Evolutionary conservation across 2,329 filamentous ascomycete species (phyloP), one percentile per base, ranked within the genome.

Genomic region (Amauroascus verrucosus): DNA sequence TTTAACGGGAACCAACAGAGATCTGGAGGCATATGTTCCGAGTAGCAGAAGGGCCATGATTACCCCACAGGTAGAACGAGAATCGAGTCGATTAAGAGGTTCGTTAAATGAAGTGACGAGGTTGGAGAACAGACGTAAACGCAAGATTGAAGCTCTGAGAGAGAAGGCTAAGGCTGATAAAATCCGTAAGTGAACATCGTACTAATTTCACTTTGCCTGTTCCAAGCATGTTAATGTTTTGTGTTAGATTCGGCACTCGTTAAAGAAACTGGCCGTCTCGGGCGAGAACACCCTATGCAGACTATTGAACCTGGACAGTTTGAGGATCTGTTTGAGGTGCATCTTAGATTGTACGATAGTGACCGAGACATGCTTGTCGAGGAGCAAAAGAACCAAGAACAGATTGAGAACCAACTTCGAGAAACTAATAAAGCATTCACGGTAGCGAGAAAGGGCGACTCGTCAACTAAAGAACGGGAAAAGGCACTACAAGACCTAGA

Each of bases 241-340:
- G 37, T 24, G 13, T 5, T 56, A 79, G 77, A 89, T 62, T 79
- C 81, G 0, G 87, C 89, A 48, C 84, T 98, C 3, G 75, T 95
- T 20, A 79, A 80, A 47, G 90, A 97, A 74, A 84, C 90, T 1
- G 84, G 85, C 33, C 82, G 89, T 7, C 75, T 97, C 11, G 93
- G 97, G 71, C 82, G 90, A 44, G 84, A 86, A 55, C 91, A 88
- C 58, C 87, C 89, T 0, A 86, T 86, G 70, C 89, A 90, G 35
- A 80, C 83, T 9, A 85, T 98, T 49, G 85, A 88, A 48, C 84
- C 91, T 0, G 86, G 86, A 2, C 89, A 96, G 62, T 97, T 98
- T 63, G 93, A 98, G 63, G 80, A 83, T 51, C 85, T 97, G 45
- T 96, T 97, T 59, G 88, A 95, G 62, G 78, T 83, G 59, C 82